phyloP scores from a whole-genome alignment of 2,329 filamentous ascomycete species.

The Sordariomycetes sp. region DNA sequence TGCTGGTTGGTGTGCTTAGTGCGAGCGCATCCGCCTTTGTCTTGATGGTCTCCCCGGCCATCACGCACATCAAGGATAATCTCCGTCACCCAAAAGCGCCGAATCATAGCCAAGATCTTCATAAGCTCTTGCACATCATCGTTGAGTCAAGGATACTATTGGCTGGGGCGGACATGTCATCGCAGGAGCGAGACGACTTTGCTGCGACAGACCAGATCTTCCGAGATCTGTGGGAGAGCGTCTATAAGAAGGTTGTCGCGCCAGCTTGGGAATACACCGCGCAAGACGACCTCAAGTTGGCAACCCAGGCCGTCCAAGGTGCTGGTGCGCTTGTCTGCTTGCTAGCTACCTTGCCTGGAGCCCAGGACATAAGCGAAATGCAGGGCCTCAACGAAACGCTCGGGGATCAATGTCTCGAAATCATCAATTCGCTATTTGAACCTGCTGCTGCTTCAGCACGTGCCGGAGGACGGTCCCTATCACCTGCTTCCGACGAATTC shows the following conservation, averaged over 20 bases:
- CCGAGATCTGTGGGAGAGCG: slow-evolving; percentile 30
- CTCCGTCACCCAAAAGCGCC: slow-evolving; percentile 40
- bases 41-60: slow-evolving; percentile 32
- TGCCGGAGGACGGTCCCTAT: too few species aligned
- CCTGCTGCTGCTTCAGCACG: too few species aligned
- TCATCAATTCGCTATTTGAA: slow-evolving; percentile 26
- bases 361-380: too few species aligned
- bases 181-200: slow-evolving; percentile 27
- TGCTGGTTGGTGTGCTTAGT: slow-evolving; percentile 41
- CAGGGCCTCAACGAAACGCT: neutral
- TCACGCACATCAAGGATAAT: slow-evolving; percentile 40
- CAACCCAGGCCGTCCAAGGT: slow-evolving; percentile 34
- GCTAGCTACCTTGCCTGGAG: too few species aligned
- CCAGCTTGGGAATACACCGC: too few species aligned
- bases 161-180: slow-evolving; percentile 19
- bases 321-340: slow-evolving; percentile 35
- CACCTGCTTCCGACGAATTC: slow-evolving; percentile 21
- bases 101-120: slow-evolving; percentile 40
- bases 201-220: slow-evolving; percentile 25
- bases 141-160: slow-evolving; percentile 35
- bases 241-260: slow-evolving; percentile 24
- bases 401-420: slow-evolving; percentile 23
- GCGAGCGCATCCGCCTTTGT: slow-evolving; percentile 38
- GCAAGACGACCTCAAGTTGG: slow-evolving; percentile 28
- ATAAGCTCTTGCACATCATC: slow-evolving; percentile 41